phyloP scores from a whole-genome alignment of 768 basidiomycete species.

The Hygrophorus russula region DNA sequence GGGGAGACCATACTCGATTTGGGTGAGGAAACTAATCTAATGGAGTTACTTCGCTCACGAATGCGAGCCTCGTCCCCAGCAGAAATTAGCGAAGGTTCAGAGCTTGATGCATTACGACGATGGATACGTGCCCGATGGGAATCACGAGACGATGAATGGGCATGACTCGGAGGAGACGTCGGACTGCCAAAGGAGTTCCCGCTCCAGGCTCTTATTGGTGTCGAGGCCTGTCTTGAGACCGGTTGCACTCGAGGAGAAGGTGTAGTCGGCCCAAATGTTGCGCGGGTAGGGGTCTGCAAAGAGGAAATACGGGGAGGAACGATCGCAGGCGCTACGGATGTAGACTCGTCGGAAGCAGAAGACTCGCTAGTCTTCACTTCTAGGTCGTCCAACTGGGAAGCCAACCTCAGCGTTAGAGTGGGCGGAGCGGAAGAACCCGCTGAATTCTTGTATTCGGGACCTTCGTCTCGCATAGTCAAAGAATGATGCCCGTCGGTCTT shows the following conservation, averaged over 20 bases:
- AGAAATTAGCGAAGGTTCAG: conserved; percentile 71
- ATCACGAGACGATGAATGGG: conserved; percentile 14
- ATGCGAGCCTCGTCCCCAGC: conserved; percentile 35
- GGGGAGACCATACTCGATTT: background rate
- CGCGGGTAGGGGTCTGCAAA: conserved; percentile 25
- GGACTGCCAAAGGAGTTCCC: conserved; percentile 19
- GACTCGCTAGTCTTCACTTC: conserved; percentile 12
- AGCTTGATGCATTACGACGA: conserved; percentile 64
- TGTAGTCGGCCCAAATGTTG: conserved; percentile 20
- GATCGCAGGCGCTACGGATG: conserved; percentile 16
- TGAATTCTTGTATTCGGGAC: conserved; percentile 13
- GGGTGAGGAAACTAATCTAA: conserved; percentile 6
- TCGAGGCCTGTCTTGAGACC: conserved; percentile 25
- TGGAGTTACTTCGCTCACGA: conserved; percentile 25
- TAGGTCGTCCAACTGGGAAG: conserved; percentile 14
- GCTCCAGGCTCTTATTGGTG: conserved; percentile 33
- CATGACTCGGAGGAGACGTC: conserved; percentile 11
- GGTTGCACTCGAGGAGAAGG: conserved; percentile 21
- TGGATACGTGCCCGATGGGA: conserved; percentile 43
- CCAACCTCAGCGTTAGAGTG: conserved; percentile 19
- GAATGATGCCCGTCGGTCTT: conserved; percentile 21
- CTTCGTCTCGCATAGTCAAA: conserved; percentile 16
- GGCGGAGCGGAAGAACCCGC: conserved; percentile 13
- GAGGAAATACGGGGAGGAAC: conserved; percentile 43
- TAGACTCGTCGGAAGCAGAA: conserved; percentile 6